These are phyloP conservation scores for Candolleomyces aberdarensis DNA, from an alignment of 768 basidiomycete genomes.

Conservation along the genomic window DNA sequence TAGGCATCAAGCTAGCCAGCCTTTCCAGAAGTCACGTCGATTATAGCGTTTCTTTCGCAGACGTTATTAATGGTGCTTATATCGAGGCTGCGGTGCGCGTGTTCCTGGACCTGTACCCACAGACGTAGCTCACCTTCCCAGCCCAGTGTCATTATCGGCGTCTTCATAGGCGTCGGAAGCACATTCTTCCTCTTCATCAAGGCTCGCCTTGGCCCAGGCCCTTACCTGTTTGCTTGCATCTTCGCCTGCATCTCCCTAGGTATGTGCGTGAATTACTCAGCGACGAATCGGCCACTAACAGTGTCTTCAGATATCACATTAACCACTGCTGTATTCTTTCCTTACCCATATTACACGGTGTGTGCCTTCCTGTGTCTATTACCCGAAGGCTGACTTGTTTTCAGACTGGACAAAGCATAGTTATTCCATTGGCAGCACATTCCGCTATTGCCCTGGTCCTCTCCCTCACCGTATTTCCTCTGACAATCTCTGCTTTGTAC, in stretches of 20 bases:
- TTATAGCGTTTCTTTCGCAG: constrained; percentile 31
- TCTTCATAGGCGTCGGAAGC: constrained; percentile 64
- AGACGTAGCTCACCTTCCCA: constrained; percentile 17
- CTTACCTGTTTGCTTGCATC: constrained; percentile 52
- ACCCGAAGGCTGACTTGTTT: not conserved
- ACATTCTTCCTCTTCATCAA: constrained; percentile 56
- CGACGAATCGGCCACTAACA: not conserved
- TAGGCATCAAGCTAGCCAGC: constrained; percentile 62
- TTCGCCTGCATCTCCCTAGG: constrained; percentile 62
- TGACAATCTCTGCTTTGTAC: constrained; percentile 58
- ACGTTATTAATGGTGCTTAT: constrained; percentile 50
- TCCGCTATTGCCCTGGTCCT: constrained; percentile 47
- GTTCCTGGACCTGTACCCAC: not conserved
- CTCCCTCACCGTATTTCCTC: constrained; percentile 59
- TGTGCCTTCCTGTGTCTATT: constrained; percentile 10
- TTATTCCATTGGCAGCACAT: constrained; percentile 44
- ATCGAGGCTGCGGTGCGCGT: constrained; percentile 45
- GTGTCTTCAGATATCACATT: constrained; percentile 44
- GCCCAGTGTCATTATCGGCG: constrained; percentile 56
- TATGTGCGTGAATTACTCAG: constrained; percentile 19
- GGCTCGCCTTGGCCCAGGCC: constrained; percentile 60
- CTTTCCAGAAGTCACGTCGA: constrained; percentile 47
- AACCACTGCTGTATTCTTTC: constrained; percentile 57
- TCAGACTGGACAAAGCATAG: constrained; percentile 47
- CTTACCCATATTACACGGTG: constrained; percentile 60